phyloP scores from a whole-genome alignment of 345 rosid species.

The Eutrema japonicum region DNA sequence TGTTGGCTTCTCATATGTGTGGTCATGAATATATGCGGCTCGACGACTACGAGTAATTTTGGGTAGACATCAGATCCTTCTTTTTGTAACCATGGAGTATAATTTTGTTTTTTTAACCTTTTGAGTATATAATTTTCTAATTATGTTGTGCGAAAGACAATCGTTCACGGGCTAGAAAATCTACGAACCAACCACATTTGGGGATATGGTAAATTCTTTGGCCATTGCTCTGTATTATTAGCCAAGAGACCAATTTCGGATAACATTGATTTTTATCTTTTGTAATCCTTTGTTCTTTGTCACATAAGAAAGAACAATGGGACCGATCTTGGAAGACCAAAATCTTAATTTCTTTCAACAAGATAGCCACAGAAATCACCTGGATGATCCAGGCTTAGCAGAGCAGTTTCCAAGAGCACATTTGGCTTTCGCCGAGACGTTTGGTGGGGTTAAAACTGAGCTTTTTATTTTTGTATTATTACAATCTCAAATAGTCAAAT shows the following conservation, averaged over 20 bases:
- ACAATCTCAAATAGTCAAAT: conserved; percentile 34
- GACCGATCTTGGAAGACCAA: conserved; percentile 11
- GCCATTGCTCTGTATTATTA: conserved; percentile 16
- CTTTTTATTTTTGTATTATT: conserved; percentile 30
- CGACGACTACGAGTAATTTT: conserved; percentile 34
- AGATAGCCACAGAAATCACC: background rate
- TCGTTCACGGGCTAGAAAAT: conserved; percentile 26
- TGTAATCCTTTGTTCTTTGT: conserved; percentile 1
- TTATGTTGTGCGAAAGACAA: conserved; percentile 22
- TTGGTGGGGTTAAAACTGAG: conserved; percentile 32
- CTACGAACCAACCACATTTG: conserved; percentile 26
- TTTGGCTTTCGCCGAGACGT: conserved; percentile 13
- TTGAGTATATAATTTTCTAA: conserved; percentile 24
- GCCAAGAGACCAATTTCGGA: background rate
- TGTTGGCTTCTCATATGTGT: conserved; percentile 46
- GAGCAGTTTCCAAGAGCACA: conserved; percentile 3
- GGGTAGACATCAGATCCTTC: conserved; percentile 1
- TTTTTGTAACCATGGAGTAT: conserved; percentile 13
- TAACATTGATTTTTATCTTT: background rate
- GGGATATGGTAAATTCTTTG: background rate
- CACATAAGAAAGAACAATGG: conserved; percentile 1
- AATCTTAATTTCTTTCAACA: conserved; percentile 10
- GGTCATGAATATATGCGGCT: conserved; percentile 39
- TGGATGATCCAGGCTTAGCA: conserved; percentile 17
- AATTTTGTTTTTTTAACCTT: background rate